Evolutionary conservation across 23 red algal genomes (phyloP).

Genomic region (Agarophyton chilense): DNA sequence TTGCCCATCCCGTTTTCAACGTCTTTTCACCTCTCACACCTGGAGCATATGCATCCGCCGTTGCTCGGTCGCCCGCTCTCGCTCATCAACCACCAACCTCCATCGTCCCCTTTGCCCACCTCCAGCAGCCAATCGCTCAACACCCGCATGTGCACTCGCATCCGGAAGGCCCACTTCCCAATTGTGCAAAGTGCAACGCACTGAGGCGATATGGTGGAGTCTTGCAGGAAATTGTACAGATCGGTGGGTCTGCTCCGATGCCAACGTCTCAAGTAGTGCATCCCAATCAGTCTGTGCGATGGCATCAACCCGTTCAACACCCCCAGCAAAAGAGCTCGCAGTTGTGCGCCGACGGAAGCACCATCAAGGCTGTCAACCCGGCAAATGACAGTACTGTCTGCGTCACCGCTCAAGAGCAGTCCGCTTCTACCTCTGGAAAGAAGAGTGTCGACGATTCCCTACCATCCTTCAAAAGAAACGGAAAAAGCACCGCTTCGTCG

Average conservation of each 20-base stretch:
- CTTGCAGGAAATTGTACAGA: conserved; percentile 38
- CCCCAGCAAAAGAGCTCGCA: neutral
- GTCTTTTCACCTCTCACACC: conserved; percentile 47
- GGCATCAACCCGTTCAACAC: neutral
- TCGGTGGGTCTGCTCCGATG: neutral
- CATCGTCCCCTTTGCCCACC: conserved; percentile 6
- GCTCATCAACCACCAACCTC: neutral
- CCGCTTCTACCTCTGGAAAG: conserved; percentile 11
- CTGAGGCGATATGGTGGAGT: conserved; percentile 59
- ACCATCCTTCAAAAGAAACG: neutral
- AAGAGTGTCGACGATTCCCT: conserved; percentile 13
- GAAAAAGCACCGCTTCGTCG: neutral
- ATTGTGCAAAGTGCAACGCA: conserved; percentile 64
- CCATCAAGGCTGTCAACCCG: neutral
- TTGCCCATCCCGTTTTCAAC: conserved; percentile 24
- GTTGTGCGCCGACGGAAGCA: neutral
- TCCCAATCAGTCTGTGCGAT: neutral
- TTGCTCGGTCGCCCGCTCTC: neutral
- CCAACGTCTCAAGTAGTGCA: neutral
- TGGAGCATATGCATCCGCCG: neutral
- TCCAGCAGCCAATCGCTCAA: conserved; percentile 17
- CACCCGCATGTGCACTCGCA: conserved; percentile 29
- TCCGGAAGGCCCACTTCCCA: conserved; percentile 32
- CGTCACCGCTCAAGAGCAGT: neutral
- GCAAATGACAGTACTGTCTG: conserved; percentile 16